Percentiles rank a stretch among this genome's conserved stretches.
Conservation (phyloP, 2,329 filamentous ascomycete genomes). For the Colletotrichum brevisporum region DNA sequence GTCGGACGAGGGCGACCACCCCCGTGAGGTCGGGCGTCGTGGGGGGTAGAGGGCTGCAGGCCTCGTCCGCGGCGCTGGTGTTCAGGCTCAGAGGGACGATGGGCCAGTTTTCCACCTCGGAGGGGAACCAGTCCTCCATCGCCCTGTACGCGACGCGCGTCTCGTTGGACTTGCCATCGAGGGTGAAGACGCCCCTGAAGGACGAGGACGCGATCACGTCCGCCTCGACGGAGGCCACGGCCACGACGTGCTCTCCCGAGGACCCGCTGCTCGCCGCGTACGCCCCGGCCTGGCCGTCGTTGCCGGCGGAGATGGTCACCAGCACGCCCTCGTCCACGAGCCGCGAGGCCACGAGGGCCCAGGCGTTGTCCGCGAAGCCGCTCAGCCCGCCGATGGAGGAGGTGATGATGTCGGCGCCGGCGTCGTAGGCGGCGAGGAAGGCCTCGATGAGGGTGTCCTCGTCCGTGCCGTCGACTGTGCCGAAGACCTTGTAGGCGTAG, state of each 20-base stretch:
- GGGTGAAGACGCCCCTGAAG: slow-evolving; percentile 28
- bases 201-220: slow-evolving; percentile 32
- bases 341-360: slow-evolving; percentile 55
- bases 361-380: slow-evolving; percentile 44
- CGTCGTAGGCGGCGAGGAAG: slow-evolving; percentile 34
- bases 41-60: slow-evolving; percentile 55
- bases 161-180: slow-evolving; percentile 16
- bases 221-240: slow-evolving; percentile 58
- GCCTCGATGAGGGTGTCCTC: slow-evolving; percentile 40
- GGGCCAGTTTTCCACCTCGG: slow-evolving; percentile 42
- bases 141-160: slow-evolving; percentile 35
- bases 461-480: slow-evolving; percentile 33
- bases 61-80: slow-evolving; percentile 47
- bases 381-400: slow-evolving; percentile 42
- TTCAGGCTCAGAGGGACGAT: slow-evolving; percentile 47
- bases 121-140: slow-evolving; percentile 26
- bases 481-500: slow-evolving; percentile 37
- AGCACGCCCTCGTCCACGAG: slow-evolving; percentile 59
- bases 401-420: slow-evolving; percentile 45
- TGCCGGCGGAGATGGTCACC: slow-evolving; percentile 59
- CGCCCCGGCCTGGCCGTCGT: slow-evolving; percentile 57
- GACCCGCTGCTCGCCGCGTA: slow-evolving; percentile 57
- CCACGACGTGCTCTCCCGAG: slow-evolving; percentile 57
- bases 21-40: slow-evolving; percentile 55
- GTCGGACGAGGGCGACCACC: slow-evolving; percentile 58